Evolutionary conservation across 768 basidiomycete species (phyloP).

Genomic region (Lactarius psammicola): DNA sequence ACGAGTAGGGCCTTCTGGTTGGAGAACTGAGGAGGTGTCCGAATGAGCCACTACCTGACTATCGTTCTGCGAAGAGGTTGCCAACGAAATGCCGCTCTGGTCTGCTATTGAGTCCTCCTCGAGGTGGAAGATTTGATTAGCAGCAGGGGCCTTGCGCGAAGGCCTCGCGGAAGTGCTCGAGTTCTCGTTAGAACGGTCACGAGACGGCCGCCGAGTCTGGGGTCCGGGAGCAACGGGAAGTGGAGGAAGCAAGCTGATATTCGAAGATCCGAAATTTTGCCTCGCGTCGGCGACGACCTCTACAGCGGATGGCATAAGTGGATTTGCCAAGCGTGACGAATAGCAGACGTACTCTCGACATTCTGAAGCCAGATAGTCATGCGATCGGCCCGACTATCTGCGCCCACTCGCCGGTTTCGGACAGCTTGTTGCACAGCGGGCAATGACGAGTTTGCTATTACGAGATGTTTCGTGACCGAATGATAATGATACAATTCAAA

Average conservation of each 20-base stretch:
- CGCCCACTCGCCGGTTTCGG: slow-evolving; percentile 51
- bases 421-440: slow-evolving; percentile 54
- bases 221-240: slow-evolving; percentile 52
- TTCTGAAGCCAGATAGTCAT: slow-evolving; percentile 82
- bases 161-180: slow-evolving; percentile 51
- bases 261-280: slow-evolving; percentile 62
- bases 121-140: slow-evolving; percentile 67
- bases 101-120: slow-evolving; percentile 38
- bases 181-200: slow-evolving; percentile 43
- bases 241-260: slow-evolving; percentile 51
- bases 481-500: not conserved
- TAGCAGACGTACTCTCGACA: slow-evolving; percentile 66
- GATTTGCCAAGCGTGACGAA: not conserved
- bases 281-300: slow-evolving; percentile 81
- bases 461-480: not conserved
- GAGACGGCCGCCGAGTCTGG: slow-evolving; percentile 40
- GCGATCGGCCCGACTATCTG: slow-evolving; percentile 57
- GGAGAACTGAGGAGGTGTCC: slow-evolving; percentile 31
- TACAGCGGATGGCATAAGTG: slow-evolving; percentile 34
- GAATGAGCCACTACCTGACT: slow-evolving; percentile 21
- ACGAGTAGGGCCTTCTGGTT: slow-evolving; percentile 31
- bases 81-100: slow-evolving; percentile 34
- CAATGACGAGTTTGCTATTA: slow-evolving; percentile 49
- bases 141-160: slow-evolving; percentile 62
- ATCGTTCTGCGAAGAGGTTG: slow-evolving; percentile 2